Evolutionary conservation across 1,284 basidiomycete species (phyloP).

Genomic region (Clitocybe nebularis): DNA sequence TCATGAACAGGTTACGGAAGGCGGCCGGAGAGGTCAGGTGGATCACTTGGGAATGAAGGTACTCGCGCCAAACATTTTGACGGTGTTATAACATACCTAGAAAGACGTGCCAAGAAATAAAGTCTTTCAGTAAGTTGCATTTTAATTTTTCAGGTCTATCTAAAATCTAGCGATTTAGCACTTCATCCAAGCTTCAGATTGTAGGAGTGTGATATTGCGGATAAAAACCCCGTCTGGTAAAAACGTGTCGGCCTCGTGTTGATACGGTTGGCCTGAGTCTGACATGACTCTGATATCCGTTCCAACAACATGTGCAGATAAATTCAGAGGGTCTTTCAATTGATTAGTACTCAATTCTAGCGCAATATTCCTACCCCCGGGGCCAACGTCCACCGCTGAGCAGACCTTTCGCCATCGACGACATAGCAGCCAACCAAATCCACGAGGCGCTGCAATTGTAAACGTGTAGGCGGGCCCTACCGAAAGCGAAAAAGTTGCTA

Average conservation of each 20-base stretch:
- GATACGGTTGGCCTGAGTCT: conserved; percentile 7
- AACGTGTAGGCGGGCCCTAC: conserved; percentile 31
- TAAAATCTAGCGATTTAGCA: too few relatives aligned
- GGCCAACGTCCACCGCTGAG: background rate
- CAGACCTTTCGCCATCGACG: too few relatives aligned
- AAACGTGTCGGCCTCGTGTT: conserved; percentile 10
- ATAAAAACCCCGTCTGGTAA: background rate
- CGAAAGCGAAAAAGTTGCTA: conserved; percentile 24
- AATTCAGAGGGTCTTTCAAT: background rate
- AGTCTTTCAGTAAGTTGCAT: too few relatives aligned
- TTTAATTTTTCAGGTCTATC: too few relatives aligned
- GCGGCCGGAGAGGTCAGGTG: conserved; percentile 72
- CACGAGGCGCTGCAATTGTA: conserved; percentile 4
- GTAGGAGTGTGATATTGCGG: too few relatives aligned
- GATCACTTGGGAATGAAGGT: conserved; percentile 31
- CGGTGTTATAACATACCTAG: too few relatives aligned
- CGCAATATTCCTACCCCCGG: too few relatives aligned
- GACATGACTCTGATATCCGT: background rate
- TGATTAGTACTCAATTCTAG: too few relatives aligned
- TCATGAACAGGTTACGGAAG: conserved; percentile 98
- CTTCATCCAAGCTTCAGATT: too few relatives aligned
- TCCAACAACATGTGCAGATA: background rate
- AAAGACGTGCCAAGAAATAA: too few relatives aligned
- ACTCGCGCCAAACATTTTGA: too few relatives aligned
- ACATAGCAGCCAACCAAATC: too few relatives aligned